phyloP scores from a whole-genome alignment of 768 basidiomycete species.

The Pulveroboletus sp. region DNA sequence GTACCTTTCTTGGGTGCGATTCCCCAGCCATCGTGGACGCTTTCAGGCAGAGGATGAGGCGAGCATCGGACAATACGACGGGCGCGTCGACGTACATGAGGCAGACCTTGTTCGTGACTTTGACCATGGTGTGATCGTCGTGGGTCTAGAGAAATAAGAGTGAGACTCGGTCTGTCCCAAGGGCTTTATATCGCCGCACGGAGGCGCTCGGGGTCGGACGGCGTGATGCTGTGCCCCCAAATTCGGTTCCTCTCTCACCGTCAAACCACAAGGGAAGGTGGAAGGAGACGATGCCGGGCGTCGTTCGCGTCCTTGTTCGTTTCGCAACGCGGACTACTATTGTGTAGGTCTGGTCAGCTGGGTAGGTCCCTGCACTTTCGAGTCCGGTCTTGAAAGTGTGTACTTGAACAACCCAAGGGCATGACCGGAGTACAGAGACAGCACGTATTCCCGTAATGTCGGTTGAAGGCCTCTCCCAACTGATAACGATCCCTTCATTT shows the following conservation, averaged over 20 bases:
- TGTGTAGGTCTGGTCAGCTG: too few species aligned
- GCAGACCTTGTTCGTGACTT: conserved; percentile 85
- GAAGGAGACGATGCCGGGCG: too few species aligned
- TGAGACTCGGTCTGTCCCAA: neutral
- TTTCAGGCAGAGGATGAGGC: conserved; percentile 22
- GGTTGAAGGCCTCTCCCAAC: too few species aligned
- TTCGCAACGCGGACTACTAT: too few species aligned
- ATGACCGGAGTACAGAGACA: too few species aligned
- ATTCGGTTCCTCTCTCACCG: neutral
- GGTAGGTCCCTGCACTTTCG: too few species aligned
- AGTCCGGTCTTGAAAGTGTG: too few species aligned
- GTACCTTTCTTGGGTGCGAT: conserved; percentile 60
- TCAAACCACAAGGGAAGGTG: too few species aligned
- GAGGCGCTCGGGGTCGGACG: conserved; percentile 5
- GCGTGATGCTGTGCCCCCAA: neutral
- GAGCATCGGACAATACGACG: neutral
- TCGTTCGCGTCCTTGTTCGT: too few species aligned
- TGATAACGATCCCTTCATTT: too few species aligned
- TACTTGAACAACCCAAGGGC: too few species aligned
- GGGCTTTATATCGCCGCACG: neutral
- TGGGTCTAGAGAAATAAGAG: neutral
- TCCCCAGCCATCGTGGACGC: conserved; percentile 97
- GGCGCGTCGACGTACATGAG: conserved; percentile 57
- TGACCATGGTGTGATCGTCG: conserved; percentile 31
- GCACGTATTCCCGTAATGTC: too few species aligned